Base-by-base conservation (phyloP, 495 filamentous ascomycete species). In the Aspergillus sparsus region DNA sequence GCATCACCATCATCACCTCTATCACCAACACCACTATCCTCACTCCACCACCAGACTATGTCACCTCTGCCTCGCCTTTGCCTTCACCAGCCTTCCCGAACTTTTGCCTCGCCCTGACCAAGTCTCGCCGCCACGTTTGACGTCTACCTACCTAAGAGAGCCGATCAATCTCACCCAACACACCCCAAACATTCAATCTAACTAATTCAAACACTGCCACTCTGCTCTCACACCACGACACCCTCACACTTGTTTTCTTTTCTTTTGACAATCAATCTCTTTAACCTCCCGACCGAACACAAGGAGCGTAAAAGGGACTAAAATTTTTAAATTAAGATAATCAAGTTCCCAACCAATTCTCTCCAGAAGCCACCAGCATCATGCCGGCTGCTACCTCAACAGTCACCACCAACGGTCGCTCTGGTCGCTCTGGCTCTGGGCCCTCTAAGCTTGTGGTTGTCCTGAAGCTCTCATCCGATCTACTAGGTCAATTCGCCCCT, bases 391-490 rank as follows among this genome's bases (percentile, higher is more conserved):
- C 68, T 57, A 68, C 63, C 56, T 66, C 74, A 46, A 53, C 64
- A 27, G 21, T 27, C 34, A 53, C 61, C 58, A 62, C 67, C 61
- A 71, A 74, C 72, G 68, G 70, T 74, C 69, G 72, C 67, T 71
- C 75, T 61, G 73, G 68, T 63, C 64, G 71, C 56, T 68, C 77
- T 36, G 66, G 71, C 56, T 68, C 77, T 39, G 66, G 67, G 16
- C 49, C 55, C 51, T 58, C 62, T 49, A 82, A 82, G 70, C 66
- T 73, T 66, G 66, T 84, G 33, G 63, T 89, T 67, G 74, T 74
- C 45, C 75, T 89, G 27, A 84, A 81, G 67, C 69, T 89, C 51
- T 68, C 81, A 6, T 68, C 79, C 35, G 69, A 77, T 2, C 49
- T 67, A 16, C 74, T 90, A 7, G 69, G 67, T 52, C 71, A 70